Base-by-base conservation (phyloP, 306 rosid genomes). In the Prunus kanzakura region DNA sequence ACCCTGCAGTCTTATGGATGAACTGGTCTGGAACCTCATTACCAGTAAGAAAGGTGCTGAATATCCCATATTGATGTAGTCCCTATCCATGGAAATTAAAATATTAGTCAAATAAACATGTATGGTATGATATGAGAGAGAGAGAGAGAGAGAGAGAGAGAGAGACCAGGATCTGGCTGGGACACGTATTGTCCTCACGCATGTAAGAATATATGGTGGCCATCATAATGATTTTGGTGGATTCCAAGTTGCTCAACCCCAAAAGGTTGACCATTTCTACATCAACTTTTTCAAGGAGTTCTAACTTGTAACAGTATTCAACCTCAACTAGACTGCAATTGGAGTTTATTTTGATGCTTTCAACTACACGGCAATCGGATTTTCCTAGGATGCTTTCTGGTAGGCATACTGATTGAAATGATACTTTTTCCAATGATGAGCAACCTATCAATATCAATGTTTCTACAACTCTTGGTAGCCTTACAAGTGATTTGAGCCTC, bases 261-360 rank as follows among this genome's bases (percentile, higher is more conserved):
- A 61, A 61, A 61, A 61, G 41, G 18, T 61, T 2, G 65, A 27
- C 27, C 22, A 30, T 63, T 16, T 63, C 46, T 18, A 8, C 45
- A 15, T 30, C 63, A 52, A 52, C 62, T 19, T 0, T 11, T 12
- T 54, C 75, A 32, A 71, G 3, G 50, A 13, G 20, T 4, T 71
- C 50, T 22, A 71, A 6, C 64, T 71, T 71, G 11, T 0, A 52
- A 0, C 0, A 0, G 0, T 51, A 0, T 49, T n/a, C 30, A 1
- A 19, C 0, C 63, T 52, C 64, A 32, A 30, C 7, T 3, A 50
- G 46, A 0, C 29, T 50, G 1, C 2, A 0, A 22, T 41, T n/a
- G 2, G 1, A 5, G 2, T 1, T 0, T 0, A 22, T 8, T 3
- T 1, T 0, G 62, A 0, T 11, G 8, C 13, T 7, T 20, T n/a